phyloP scores from a whole-genome alignment of 2,329 filamentous ascomycete genomes.

The Samsoniella hepiali region DNA sequence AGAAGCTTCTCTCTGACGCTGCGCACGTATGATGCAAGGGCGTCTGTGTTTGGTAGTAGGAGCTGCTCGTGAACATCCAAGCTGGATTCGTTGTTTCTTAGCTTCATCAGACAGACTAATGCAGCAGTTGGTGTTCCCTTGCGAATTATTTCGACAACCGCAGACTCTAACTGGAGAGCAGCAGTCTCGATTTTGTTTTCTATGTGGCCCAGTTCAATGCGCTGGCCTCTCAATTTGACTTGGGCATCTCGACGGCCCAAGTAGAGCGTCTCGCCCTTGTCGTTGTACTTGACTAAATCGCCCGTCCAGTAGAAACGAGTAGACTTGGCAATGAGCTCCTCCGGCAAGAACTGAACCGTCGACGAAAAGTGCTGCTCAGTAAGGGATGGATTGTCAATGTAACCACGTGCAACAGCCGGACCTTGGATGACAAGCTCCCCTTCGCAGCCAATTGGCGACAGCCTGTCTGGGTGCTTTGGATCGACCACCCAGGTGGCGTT shows the following conservation, averaged over 20 bases:
- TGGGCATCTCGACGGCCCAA: conserved; percentile 50
- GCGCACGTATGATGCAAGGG: conserved; percentile 25
- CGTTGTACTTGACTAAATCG: conserved; percentile 23
- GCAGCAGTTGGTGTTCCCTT: conserved; percentile 36
- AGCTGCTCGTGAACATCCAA: not conserved
- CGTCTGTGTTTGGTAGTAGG: conserved; percentile 21
- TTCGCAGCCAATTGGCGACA: conserved; percentile 15
- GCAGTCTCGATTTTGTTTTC: conserved; percentile 1
- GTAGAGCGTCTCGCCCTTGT: conserved; percentile 34
- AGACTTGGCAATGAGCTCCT: not conserved
- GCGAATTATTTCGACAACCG: conserved; percentile 19
- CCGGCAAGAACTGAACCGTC: not conserved
- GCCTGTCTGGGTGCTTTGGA: conserved; percentile 20
- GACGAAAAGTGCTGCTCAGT: not conserved
- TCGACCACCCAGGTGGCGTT: conserved; percentile 22
- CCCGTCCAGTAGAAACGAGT: conserved; percentile 16
- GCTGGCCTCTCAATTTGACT: conserved; percentile 52
- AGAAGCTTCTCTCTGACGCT: not conserved
- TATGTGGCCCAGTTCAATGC: conserved; percentile 40
- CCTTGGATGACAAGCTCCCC: conserved; percentile 23
- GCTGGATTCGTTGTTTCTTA: not conserved
- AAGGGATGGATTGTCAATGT: conserved; percentile 8
- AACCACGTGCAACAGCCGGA: conserved; percentile 19
- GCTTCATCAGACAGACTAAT: conserved; percentile 28
- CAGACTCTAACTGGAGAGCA: not conserved